Evolutionary conservation across 2,329 filamentous ascomycete species (phyloP), one percentile per base, ranked within the genome.

Genomic region (Claviceps citrina): DNA sequence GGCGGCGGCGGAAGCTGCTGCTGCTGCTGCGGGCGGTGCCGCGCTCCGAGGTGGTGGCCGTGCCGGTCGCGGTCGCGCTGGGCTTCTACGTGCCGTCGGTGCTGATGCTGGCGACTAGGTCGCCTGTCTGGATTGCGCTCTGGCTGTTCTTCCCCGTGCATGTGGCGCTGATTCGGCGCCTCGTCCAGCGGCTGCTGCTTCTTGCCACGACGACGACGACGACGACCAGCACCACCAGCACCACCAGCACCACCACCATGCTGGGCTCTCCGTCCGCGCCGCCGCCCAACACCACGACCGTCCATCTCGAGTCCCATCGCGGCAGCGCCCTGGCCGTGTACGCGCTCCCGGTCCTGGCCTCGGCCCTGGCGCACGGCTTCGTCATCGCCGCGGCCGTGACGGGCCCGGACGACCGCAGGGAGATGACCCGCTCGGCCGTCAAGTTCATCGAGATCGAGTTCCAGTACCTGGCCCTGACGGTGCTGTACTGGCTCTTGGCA

Each of bases 21-120:
- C n/a, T n/a, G n/a, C n/a, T n/a, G n/a, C n/a, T n/a, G n/a, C n/a
- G n/a, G n/a, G n/a, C n/a, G n/a, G 53, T 72, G 10, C 56, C 58
- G 6, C 55, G 54, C 18, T 58, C 70, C 2, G 76, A 81, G 53
- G 68, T 71, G 43, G 63, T 76, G 42, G 74, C 75, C 20, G 70
- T 73, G 16, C 68, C 70, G 7, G 47, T 64, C 20, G 65, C 64
- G 19, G 63, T 73, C 0, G 58, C 62, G 0, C 35, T 68, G 8
- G 69, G 69, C 26, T 72, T 61, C 46, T 56, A 67, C 32, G 44
- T 67, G 2, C 69, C 69, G 0, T 64, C 66, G 1, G 30, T 62
- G 4, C 43, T 64, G 26, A 66, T 71, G 63, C 57, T 73, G n/a
- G 46, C 8, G 5, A n/a, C 12, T 7, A 5, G 24, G 10, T 39